These are phyloP conservation scores for Emergomyces orientalis DNA, from an alignment of 2,329 filamentous ascomycete species.

Conservation along the genomic window DNA sequence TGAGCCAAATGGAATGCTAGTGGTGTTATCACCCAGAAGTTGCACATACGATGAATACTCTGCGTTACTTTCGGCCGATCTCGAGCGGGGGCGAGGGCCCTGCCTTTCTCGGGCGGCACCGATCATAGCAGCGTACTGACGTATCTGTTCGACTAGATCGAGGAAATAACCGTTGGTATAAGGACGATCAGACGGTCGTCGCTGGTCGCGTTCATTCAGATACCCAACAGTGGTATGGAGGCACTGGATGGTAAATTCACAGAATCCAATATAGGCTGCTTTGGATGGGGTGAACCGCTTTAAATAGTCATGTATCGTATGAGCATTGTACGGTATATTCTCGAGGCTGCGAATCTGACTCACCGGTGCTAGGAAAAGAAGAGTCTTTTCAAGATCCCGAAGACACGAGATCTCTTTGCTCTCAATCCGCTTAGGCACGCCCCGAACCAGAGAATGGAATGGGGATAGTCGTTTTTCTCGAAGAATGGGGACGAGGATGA, in stretches of 20 bases:
- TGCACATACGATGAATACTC: slow-evolving; percentile 41
- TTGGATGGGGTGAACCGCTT: slow-evolving; percentile 66
- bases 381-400: slow-evolving; percentile 85
- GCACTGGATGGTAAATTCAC: slow-evolving; percentile 80
- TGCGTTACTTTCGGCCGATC: slow-evolving; percentile 35
- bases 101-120: slow-evolving; percentile 61
- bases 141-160: slow-evolving; percentile 89
- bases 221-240: slow-evolving; percentile 82
- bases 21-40: background rate
- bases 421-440: slow-evolving; percentile 69
- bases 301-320: slow-evolving; percentile 50
- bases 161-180: slow-evolving; percentile 97
- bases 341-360: slow-evolving; percentile 52
- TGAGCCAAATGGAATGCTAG: slow-evolving; percentile 10
- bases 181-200: slow-evolving; percentile 71
- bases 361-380: slow-evolving; percentile 87
- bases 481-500: slow-evolving; percentile 69
- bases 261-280: slow-evolving; percentile 75
- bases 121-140: slow-evolving; percentile 78
- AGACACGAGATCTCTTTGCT: slow-evolving; percentile 82
- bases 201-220: slow-evolving; percentile 77
- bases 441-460: slow-evolving; percentile 70
- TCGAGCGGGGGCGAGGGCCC: slow-evolving; percentile 25
- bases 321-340: slow-evolving; percentile 55
- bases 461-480: slow-evolving; percentile 63